Evolutionary conservation across 129 eudicot species (phyloP).

Genomic region (Deinandra increscens): DNA sequence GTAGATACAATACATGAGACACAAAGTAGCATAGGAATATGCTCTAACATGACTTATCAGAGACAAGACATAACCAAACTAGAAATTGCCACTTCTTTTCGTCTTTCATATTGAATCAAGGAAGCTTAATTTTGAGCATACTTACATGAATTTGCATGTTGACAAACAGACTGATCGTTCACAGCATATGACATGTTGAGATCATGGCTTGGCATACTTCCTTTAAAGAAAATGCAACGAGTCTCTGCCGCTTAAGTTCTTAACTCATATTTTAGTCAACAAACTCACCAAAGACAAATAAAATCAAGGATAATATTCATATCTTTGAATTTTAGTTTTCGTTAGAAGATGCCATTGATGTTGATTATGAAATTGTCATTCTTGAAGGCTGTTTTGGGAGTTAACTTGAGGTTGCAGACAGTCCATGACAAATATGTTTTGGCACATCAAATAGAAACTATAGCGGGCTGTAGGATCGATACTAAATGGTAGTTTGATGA

Average conservation of each 20-base stretch:
- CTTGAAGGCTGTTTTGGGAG: conserved; percentile 14
- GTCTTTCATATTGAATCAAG: too few species aligned
- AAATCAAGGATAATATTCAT: background rate
- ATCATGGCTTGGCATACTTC: conserved; percentile 63
- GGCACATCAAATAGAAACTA: background rate
- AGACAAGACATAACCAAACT: too few species aligned
- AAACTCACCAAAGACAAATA: background rate
- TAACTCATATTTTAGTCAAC: background rate
- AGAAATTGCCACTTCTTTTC: too few species aligned
- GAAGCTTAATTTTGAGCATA: too few species aligned
- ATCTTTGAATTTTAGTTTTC: background rate
- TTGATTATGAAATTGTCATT: background rate
- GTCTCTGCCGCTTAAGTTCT: conserved; percentile 35
- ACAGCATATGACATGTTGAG: conserved; percentile 85
- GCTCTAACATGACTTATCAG: too few species aligned
- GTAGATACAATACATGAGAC: too few species aligned
- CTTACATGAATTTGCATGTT: too few species aligned
- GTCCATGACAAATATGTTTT: background rate
- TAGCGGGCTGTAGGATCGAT: too few species aligned
- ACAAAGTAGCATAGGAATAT: too few species aligned
- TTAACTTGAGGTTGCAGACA: background rate
- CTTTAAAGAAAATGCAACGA: conserved; percentile 58
- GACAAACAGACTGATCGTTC: too few species aligned
- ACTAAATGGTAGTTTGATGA: too few species aligned
- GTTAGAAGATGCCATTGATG: background rate